phyloP scores from a whole-genome alignment of 495 filamentous ascomycete genomes.

The Podospora comata region DNA sequence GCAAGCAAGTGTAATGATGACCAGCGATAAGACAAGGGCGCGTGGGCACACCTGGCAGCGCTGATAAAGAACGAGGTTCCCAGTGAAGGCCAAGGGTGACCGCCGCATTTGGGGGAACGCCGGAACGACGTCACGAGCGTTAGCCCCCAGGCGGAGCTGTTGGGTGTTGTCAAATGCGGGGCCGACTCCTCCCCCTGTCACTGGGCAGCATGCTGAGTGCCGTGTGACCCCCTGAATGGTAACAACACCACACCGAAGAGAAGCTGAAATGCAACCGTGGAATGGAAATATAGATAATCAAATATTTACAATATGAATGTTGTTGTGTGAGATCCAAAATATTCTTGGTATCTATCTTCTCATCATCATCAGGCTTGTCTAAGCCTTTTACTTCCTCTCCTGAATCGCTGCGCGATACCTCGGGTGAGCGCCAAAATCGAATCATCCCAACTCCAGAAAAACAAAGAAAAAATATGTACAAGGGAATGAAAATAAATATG shows the following conservation, averaged over 20 bases:
- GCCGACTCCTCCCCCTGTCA: not conserved
- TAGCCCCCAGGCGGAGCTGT: not conserved
- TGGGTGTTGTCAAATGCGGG: not conserved
- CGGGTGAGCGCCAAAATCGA: not conserved
- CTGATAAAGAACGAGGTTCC: not conserved
- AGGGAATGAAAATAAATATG: not conserved
- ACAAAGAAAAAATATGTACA: slow-evolving; percentile 15
- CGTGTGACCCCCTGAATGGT: not conserved
- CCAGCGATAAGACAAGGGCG: not conserved
- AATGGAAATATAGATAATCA: too few species aligned
- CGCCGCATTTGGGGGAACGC: not conserved
- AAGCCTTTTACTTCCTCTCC: not conserved
- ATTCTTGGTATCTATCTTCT: not conserved
- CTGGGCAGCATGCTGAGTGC: too few species aligned
- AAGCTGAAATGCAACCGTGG: too few species aligned
- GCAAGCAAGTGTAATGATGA: not conserved
- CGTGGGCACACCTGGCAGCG: not conserved
- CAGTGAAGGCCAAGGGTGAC: not conserved
- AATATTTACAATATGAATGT: not conserved
- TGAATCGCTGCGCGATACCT: not conserved
- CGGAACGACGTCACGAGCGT: not conserved
- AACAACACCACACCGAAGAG: not conserved
- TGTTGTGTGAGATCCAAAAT: not conserved
- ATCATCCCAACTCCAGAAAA: slow-evolving; percentile 7
- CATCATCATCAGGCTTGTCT: not conserved